Base-by-base conservation (phyloP, 495 filamentous ascomycete species). In the Lasiosphaeria hispida region DNA sequence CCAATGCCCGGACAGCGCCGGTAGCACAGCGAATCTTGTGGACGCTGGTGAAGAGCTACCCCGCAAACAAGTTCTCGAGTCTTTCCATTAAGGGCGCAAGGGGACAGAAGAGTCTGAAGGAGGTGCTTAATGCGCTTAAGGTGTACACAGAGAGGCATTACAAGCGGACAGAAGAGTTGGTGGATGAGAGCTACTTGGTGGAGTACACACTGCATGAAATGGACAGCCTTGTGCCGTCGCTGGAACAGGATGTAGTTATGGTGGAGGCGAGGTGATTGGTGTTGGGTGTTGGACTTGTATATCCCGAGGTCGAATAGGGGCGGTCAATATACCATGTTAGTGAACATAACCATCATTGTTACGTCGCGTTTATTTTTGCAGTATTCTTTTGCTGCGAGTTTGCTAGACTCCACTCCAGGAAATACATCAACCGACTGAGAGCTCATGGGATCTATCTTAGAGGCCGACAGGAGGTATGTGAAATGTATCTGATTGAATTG, bases 91-190 rank as follows among this genome's bases (percentile, higher is more conserved):
- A 81, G 62, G 81, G 92, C 17, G 83, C 81, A 17, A 78, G 78
- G 59, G 82, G 82, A 1, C 79, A 84, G 38, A 86, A 83, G 56
- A 87, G 85, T 45, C 63, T 92, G 64, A 89, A 86, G 70, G 91
- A 96, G 63, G 86, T 97, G 36, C 69, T 96, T 52, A 87, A 90
- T 65, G 95, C 84, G 14, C 72, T 99, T 58, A 83, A 81, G 66
- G 86, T 85, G 8, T 97, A 99, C 67, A 96, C 91, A 0, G 90
- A 97, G 78, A 80, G 91, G 61, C 94, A 97, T 69, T 96, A 94
- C 66, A 85, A 84, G 67, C 80, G 92, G 48, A 78, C 93, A 59
- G 92, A 96, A 68, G 90, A 92, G 63, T 75, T 96, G 50, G 82
- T 88, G n/a, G 92, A 97, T 71, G 93, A 97, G 74, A 95, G 91